Conservation (phyloP, 2,329 filamentous ascomycete species). For the Aspergillus tubingensis region DNA sequence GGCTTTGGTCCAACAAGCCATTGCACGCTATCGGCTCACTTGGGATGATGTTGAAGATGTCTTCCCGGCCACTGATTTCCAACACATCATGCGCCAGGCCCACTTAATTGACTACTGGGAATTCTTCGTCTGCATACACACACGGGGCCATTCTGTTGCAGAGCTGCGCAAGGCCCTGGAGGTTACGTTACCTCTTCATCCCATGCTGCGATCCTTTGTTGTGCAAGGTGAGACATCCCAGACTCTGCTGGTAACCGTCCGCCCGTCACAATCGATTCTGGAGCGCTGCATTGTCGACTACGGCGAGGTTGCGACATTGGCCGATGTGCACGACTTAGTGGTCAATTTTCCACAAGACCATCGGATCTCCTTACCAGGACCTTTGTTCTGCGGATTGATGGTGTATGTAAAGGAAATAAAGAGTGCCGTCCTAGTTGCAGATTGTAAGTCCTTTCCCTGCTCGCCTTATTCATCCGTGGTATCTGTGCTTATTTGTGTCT, state of each 20-base stretch:
- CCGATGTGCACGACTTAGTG: background rate
- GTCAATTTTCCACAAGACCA: background rate
- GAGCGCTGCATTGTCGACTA: background rate
- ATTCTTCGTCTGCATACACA: background rate
- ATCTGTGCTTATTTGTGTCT: no score
- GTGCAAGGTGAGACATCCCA: background rate
- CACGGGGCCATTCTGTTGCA: background rate
- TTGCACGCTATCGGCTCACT: background rate
- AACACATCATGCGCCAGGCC: background rate
- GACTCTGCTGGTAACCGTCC: background rate
- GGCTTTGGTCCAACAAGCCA: background rate
- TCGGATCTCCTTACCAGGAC: background rate
- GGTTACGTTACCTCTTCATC: background rate
- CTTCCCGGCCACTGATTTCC: background rate
- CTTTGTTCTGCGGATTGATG: background rate
- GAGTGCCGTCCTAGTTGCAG: background rate
- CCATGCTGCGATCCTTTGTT: background rate
- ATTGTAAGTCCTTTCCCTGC: background rate
- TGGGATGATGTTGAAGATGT: conserved; percentile 4
- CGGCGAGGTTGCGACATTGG: background rate
- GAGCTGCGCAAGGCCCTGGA: background rate
- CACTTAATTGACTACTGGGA: background rate
- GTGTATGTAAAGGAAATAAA: background rate
- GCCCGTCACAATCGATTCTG: background rate
- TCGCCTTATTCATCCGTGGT: no score